Evolutionary conservation across 495 filamentous ascomycete genomes (phyloP).

Genomic region (Penicillium waksmanii): DNA sequence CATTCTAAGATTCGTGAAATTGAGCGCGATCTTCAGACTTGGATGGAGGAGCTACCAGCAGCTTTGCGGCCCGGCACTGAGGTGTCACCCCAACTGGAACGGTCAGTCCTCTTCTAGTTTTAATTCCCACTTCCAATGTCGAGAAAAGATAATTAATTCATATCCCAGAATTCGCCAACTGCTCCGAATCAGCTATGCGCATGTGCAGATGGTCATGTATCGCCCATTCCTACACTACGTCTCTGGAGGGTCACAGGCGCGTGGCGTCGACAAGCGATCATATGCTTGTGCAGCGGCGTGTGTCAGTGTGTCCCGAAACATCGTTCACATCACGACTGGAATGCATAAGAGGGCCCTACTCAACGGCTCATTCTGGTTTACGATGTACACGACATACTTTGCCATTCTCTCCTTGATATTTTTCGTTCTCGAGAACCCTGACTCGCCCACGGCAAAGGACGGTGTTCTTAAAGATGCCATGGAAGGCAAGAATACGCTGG

Average conservation of each 20-base stretch:
- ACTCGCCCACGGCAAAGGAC: constrained; percentile 69
- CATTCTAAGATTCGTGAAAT: constrained; percentile 89
- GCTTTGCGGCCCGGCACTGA: constrained; percentile 76
- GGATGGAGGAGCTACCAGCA: constrained; percentile 79
- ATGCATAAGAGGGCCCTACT: constrained; percentile 85
- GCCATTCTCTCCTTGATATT: constrained; percentile 88
- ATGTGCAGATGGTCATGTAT: constrained; percentile 95
- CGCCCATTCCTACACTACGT: constrained; percentile 95
- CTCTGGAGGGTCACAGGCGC: constrained; percentile 67
- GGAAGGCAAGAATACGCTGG: constrained; percentile 81
- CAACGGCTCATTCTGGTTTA: constrained; percentile 94
- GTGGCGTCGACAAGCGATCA: constrained; percentile 78
- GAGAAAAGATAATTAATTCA: constrained; percentile 9
- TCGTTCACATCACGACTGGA: constrained; percentile 87
- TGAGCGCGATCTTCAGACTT: constrained; percentile 79
- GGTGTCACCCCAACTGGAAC: constrained; percentile 69
- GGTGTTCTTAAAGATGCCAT: constrained; percentile 82
- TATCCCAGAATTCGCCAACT: constrained; percentile 75
- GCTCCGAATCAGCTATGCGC: constrained; percentile 82
- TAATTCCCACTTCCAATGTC: not conserved
- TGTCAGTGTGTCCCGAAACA: constrained; percentile 89
- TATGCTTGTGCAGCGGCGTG: constrained; percentile 93
- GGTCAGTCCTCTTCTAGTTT: constrained; percentile 41
- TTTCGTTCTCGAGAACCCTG: constrained; percentile 87
- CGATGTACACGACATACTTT: constrained; percentile 95